Base-by-base conservation (phyloP, 2,329 filamentous ascomycete genomes). In the Didymella sp. region DNA sequence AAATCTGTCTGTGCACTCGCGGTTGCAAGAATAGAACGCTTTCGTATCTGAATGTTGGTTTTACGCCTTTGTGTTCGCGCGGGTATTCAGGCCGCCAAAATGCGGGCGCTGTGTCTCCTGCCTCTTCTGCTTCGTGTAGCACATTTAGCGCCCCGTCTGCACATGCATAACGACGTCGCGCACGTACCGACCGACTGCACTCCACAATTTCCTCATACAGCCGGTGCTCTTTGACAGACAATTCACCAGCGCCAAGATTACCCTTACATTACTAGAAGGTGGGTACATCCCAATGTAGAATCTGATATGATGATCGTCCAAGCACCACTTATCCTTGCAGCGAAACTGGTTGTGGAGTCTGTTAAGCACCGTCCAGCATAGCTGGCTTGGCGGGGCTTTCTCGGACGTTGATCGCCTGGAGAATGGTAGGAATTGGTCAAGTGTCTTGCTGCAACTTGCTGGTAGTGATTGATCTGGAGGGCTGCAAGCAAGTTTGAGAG, bases 361-460 rank as follows among this genome's bases (percentile, higher is more conserved):
- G 37, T 25, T 28, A 12, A 49, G 45, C 40, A 44, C 9, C 30
- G 31, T 49, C 30, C 41, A 51, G 44, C 48, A 24, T 30, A 40
- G 44, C 21, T 53, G 33, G 45, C 56, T 58, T 54, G 50, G 56
- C 50, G 35, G 31, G 12, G 35, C 40, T 46, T 24, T 30, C 40
- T 46, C 33, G 41, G 45, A 24, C 33, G 15, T 50, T 45, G 50
- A 58, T 58, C 56, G 45, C 22, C 56, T 58, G 25, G 27, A 49
- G 21, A 44, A 27, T 52, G n/a, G 43, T 43, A 40, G n/a, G n/a
- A 47, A 19, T 22, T 38, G 44, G 48, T 44, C 21, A 43, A 24
- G 48, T 35, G 42, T 24, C 19, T 12, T 22, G 38, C 37, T 35
- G 43, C 27, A 40, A 44, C 37, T 13, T 22, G 25, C 37, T 35